phyloP scores from a whole-genome alignment of 2,329 filamentous ascomycete genomes.

The Fusarium sarcochroum region DNA sequence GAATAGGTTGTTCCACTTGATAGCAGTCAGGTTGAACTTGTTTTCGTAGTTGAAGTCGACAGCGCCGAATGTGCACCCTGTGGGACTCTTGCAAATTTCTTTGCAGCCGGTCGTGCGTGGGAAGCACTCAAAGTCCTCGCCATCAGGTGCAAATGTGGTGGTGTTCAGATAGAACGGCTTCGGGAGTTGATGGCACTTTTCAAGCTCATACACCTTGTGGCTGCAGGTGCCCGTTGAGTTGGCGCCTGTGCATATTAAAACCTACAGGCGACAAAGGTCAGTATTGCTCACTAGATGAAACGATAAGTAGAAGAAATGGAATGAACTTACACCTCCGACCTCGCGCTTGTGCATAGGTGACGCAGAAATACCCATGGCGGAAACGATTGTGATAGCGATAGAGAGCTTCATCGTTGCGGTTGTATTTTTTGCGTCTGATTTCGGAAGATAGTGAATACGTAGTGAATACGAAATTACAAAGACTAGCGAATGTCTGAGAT shows the following conservation, averaged over 20 bases:
- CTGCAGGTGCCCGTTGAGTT: slow-evolving; percentile 64
- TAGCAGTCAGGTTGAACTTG: slow-evolving; percentile 63
- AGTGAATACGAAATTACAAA: neutral
- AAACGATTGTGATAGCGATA: slow-evolving; percentile 39
- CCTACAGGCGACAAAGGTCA: slow-evolving; percentile 49
- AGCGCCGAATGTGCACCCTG: slow-evolving; percentile 66
- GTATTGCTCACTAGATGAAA: neutral
- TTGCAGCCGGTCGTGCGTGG: slow-evolving; percentile 60
- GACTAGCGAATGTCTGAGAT: slow-evolving; percentile 19
- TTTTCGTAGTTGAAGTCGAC: slow-evolving; percentile 61
- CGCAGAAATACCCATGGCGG: slow-evolving; percentile 44
- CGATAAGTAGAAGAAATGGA: neutral
- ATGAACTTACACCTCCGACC: slow-evolving; percentile 62
- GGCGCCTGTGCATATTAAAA: slow-evolving; percentile 65
- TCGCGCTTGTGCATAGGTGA: slow-evolving; percentile 58
- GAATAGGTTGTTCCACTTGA: slow-evolving; percentile 60
- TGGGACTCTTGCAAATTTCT: slow-evolving; percentile 63
- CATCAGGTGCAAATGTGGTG: slow-evolving; percentile 66
- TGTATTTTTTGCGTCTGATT: slow-evolving; percentile 4
- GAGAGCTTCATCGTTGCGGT: slow-evolving; percentile 52
- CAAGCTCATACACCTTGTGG: slow-evolving; percentile 59
- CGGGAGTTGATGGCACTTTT: slow-evolving; percentile 62
- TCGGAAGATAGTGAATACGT: neutral
- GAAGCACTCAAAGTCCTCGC: slow-evolving; percentile 63
- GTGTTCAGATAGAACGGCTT: slow-evolving; percentile 58